Evolutionary conservation across 1,284 basidiomycete species (phyloP).

Genomic region (Earliella scabrosa): DNA sequence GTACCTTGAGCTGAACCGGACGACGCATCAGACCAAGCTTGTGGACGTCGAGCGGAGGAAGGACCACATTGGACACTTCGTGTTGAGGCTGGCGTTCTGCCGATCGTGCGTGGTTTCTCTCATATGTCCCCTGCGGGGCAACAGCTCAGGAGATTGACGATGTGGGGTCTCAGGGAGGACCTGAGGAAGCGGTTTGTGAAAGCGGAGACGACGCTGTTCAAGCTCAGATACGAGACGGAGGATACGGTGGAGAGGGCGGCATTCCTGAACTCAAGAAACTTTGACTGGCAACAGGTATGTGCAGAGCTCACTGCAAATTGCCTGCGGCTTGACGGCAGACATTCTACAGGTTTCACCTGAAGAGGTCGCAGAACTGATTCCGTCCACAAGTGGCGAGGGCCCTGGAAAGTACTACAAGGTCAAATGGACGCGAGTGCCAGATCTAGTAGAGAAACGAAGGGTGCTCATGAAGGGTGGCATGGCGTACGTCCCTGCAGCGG

Average conservation of each 20-base stretch:
- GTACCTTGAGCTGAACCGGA: slow-evolving; percentile 74
- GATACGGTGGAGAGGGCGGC: slow-evolving; percentile 61
- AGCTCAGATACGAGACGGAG: slow-evolving; percentile 81
- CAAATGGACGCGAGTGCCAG: slow-evolving; percentile 91
- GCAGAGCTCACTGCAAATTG: background rate
- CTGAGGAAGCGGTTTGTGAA: slow-evolving; percentile 89
- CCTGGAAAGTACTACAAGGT: slow-evolving; percentile 74
- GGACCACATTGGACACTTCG: slow-evolving; percentile 95
- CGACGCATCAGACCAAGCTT: slow-evolving; percentile 53
- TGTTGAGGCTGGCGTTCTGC: slow-evolving; percentile 94
- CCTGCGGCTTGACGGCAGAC: too few relatives aligned
- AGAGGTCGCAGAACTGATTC: slow-evolving; percentile 31
- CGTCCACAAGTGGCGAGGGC: slow-evolving; percentile 26
- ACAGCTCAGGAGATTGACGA: too few relatives aligned
- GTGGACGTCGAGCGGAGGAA: slow-evolving; percentile 74
- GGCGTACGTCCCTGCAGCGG: slow-evolving; percentile 87
- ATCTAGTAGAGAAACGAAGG: slow-evolving; percentile 86
- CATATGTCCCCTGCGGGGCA: background rate
- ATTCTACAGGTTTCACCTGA: slow-evolving; percentile 15
- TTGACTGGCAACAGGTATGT: slow-evolving; percentile 78
- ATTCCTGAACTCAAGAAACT: slow-evolving; percentile 79
- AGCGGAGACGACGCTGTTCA: slow-evolving; percentile 88
- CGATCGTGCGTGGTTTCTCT: slow-evolving; percentile 72
- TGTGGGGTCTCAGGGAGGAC: slow-evolving; percentile 75
- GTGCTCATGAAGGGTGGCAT: slow-evolving; percentile 84